A percentile compares a stretch with the other conserved stretches of the same genome.
phyloP scores from a whole-genome alignment of 1,284 basidiomycete species.

The Blastosporella zonata region DNA sequence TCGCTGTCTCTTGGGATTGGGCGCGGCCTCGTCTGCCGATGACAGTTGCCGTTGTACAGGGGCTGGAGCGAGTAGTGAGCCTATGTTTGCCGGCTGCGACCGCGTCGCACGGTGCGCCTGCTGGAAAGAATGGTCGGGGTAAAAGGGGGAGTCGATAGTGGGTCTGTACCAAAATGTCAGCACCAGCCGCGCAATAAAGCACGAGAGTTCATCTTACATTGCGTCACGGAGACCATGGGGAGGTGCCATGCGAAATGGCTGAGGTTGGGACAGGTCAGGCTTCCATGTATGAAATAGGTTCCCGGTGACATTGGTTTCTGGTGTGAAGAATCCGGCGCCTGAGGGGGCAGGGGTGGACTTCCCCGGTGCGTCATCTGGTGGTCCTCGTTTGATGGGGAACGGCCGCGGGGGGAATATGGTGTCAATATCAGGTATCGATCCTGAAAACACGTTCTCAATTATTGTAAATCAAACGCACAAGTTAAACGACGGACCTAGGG shows the following conservation, averaged over 20 bases:
- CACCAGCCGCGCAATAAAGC: slow-evolving; percentile 9
- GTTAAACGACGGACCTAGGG: slow-evolving; percentile 57
- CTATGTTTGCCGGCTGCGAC: slow-evolving; percentile 34
- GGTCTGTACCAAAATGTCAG: slow-evolving; percentile 36
- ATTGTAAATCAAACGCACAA: slow-evolving; percentile 4
- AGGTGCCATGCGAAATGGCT: slow-evolving; percentile 57
- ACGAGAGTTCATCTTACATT: slow-evolving; percentile 46
- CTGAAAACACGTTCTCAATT: slow-evolving; percentile 35
- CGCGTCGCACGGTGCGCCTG: slow-evolving; percentile 43
- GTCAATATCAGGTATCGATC: slow-evolving; percentile 64
- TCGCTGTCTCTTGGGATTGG: slow-evolving; percentile 70
- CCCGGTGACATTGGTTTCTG: slow-evolving; percentile 53
- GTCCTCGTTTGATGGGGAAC: slow-evolving; percentile 49
- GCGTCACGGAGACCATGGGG: slow-evolving; percentile 54
- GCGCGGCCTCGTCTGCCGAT: slow-evolving; percentile 76
- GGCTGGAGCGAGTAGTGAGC: slow-evolving; percentile 34
- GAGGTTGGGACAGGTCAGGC: slow-evolving; percentile 44
- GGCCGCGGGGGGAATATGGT: slow-evolving; percentile 68
- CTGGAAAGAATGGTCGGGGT: slow-evolving; percentile 58
- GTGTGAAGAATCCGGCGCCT: slow-evolving; percentile 76
- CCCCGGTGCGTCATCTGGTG: slow-evolving; percentile 46
- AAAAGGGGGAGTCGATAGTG: slow-evolving; percentile 60
- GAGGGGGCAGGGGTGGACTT: slow-evolving; percentile 51
- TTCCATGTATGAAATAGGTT: slow-evolving; percentile 56
- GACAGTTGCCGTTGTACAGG: slow-evolving; percentile 65